These are phyloP conservation scores for Aristolochia contorta DNA, from an alignment of 164 flowering plant species.

Conservation along the genomic window DNA sequence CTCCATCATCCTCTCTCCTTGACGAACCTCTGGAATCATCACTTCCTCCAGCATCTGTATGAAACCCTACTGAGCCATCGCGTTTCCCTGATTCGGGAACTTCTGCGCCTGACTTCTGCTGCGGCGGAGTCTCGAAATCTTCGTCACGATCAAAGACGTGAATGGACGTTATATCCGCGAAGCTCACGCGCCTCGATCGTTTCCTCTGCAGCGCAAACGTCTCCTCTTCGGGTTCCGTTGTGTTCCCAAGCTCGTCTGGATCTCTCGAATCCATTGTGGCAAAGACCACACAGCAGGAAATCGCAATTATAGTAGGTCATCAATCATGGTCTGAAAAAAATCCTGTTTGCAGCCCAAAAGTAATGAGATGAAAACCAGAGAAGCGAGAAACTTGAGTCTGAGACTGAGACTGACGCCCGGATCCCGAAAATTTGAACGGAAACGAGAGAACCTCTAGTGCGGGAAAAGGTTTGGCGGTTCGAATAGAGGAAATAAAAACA, in stretches of 20 bases:
- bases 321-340: no score
- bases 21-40: constrained; percentile 27
- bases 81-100: not conserved
- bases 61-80: constrained; percentile 18
- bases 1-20: constrained; percentile 11
- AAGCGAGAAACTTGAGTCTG: no score
- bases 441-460: no score
- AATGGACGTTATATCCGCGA: constrained; percentile 83
- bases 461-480: not conserved
- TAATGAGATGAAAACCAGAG: no score
- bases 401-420: no score
- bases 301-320: no score
- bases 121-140: constrained; percentile 50
- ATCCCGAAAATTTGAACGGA: no score
- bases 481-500: no score
- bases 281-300: no score
- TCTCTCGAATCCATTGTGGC: constrained; percentile 12
- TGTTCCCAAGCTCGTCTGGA: constrained; percentile 19
- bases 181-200: constrained; percentile 79
- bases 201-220: constrained; percentile 43
- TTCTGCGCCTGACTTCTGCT: constrained; percentile 16
- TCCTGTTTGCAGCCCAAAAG: no score
- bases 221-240: constrained; percentile 19
- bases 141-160: constrained; percentile 83
- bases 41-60: constrained; percentile 16